Evolutionary conservation across 306 rosid genomes (phyloP), one percentile per base, ranked within the genome.

Genomic region (Abrus precatorius): DNA sequence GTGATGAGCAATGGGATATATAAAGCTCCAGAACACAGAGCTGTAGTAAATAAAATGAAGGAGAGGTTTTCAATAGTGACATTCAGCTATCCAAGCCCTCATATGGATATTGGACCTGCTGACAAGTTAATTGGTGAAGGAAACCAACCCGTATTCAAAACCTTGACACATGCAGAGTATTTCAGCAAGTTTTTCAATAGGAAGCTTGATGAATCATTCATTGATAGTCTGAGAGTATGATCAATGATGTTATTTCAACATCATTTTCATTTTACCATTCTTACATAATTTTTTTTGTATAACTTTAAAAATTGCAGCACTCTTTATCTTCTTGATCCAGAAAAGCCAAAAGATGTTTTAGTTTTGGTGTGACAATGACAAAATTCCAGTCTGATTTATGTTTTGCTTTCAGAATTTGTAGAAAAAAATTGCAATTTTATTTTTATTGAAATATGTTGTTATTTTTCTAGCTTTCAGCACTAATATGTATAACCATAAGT

Each of bases 21-120:
- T 87, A 77, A 85, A 77, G 87, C 91, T 0, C 89, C 91, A 13
- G 84, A 79, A 63, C 91, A 88, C 54, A 82, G 91, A 73, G 91
- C 89, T 30, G 54, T 85, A 33, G 91, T 83, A 9, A 88, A 88
- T 48, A 83, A 80, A 14, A 4, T 27, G 69, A 80, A 83, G 74
- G 82, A 85, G 54, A 85, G 89, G 55, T 48, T 80, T 28, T 80
- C 91, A 43, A 44, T 83, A n/a, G 85, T 63, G 60, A 83, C 91
- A 77, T 88, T 85, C 72, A 85, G 87, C 74, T 80, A 61, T 77
- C 86, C 91, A 43, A 29, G 45, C 63, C 53, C 89, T 49, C 54
- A 50, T 5, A 70, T 36, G 1, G 80, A 88, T 2, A 62, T 88
- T 69, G 87, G 75, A 55, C 91, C 87, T 49, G 32, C 69, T 69